phyloP scores from a whole-genome alignment of 129 eudicot species.

The sunflower (Helianthus annuus) region HanXRQr2.0-SUNRISE NC_035437.2:126232386-126232885 shows the following conservation, averaged over 20 bases:
- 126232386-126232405: neutral
- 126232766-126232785: no score
- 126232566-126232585: neutral
- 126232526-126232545: neutral
- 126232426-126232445: no score
- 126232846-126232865: no score
- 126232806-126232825: no score
- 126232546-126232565: neutral
- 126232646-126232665: neutral
- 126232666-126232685: neutral
- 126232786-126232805: no score
- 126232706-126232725: neutral
- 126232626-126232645: neutral
- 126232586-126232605: no score
- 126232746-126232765: neutral
- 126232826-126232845: no score
- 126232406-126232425: no score
- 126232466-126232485: no score
- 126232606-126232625: neutral
- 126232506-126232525: neutral
- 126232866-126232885: no score
- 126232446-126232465: no score
- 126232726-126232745: neutral
- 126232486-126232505: neutral
- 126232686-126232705: neutral